Evolutionary conservation across 352 stramenopile genomes (phyloP).

Genomic region (Phytophthora sp.): DNA sequence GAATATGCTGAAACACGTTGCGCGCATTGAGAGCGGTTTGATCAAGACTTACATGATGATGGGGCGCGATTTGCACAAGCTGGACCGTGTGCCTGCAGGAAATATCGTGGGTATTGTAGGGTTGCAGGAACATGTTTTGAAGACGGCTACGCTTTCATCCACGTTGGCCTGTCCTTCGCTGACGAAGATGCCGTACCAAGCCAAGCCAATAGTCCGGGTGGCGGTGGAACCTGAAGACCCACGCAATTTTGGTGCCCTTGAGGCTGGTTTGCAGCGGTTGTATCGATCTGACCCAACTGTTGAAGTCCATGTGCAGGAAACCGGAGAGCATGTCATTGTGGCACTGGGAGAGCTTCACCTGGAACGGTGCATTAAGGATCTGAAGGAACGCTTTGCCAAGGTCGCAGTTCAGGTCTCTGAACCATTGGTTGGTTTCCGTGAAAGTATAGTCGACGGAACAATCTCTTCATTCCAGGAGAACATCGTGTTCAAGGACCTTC

Average conservation of each 20-base stretch:
- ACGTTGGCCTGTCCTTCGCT: conserved; percentile 84
- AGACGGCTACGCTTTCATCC: conserved; percentile 90
- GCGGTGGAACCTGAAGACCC: conserved; percentile 90
- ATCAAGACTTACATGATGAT: conserved; percentile 94
- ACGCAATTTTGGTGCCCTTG: conserved; percentile 83
- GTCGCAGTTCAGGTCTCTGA: conserved; percentile 85
- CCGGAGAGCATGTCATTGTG: conserved; percentile 91
- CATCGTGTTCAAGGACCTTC: conserved; percentile 74
- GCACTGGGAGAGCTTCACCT: conserved; percentile 92
- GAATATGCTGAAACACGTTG: conserved; percentile 59
- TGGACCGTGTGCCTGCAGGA: conserved; percentile 82
- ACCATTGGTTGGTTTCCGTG: conserved; percentile 90
- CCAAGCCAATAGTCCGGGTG: conserved; percentile 93
- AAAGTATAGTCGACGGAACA: conserved; percentile 75
- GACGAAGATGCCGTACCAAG: conserved; percentile 89
- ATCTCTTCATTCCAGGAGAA: conserved; percentile 71
- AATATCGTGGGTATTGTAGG: conserved; percentile 92
- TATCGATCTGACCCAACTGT: conserved; percentile 93
- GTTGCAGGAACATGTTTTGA: conserved; percentile 88
- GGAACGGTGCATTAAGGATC: conserved; percentile 92
- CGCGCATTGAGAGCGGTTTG: conserved; percentile 48
- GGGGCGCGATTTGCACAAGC: conserved; percentile 84
- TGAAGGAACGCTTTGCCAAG: conserved; percentile 89
- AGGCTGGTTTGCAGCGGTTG: conserved; percentile 88
- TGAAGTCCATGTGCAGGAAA: conserved; percentile 92